A percentile compares a stretch with the other conserved stretches of the same genome.
Evolutionary conservation across 331 rosid species (phyloP).

Genomic region (Malus hybrid): DNA sequence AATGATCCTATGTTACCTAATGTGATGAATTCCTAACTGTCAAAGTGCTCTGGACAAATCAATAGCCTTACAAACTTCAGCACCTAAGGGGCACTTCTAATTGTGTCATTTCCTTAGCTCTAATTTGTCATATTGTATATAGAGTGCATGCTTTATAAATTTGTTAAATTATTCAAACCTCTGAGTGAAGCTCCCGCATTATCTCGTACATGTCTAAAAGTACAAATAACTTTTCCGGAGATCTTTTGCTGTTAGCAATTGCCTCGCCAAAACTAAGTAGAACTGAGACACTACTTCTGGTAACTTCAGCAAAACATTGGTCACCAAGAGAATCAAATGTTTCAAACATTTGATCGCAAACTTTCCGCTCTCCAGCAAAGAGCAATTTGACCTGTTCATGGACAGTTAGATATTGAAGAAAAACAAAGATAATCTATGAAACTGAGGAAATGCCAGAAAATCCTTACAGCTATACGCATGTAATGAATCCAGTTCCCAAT

Average conservation of each 20-base stretch:
- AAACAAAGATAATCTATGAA: neutral
- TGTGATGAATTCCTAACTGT: neutral
- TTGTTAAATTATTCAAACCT: slow-evolving; percentile 41
- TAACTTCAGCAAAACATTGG: slow-evolving; percentile 93
- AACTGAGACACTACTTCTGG: slow-evolving; percentile 74
- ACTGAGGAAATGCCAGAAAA: slow-evolving; percentile 5
- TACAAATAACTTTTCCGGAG: slow-evolving; percentile 95
- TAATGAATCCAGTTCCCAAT: slow-evolving; percentile 82
- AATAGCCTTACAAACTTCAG: neutral
- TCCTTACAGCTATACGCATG: slow-evolving; percentile 40
- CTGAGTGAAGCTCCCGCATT: slow-evolving; percentile 95
- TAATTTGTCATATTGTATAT: neutral
- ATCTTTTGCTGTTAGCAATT: slow-evolving; percentile 94
- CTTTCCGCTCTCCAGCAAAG: slow-evolving; percentile 92
- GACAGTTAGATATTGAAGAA: slow-evolving; percentile 12
- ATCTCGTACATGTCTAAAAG: slow-evolving; percentile 98
- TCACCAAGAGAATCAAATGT: slow-evolving; percentile 83
- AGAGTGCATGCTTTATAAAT: slow-evolving; percentile 10
- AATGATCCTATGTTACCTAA: neutral
- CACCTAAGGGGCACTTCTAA: neutral
- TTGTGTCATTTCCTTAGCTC: neutral
- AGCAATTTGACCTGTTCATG: slow-evolving; percentile 77
- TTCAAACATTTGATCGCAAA: slow-evolving; percentile 90
- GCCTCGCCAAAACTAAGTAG: slow-evolving; percentile 98
- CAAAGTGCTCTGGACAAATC: neutral